Conservation (phyloP, 2,329 filamentous ascomycete genomes). For the Fusarium sublunatum region DNA sequence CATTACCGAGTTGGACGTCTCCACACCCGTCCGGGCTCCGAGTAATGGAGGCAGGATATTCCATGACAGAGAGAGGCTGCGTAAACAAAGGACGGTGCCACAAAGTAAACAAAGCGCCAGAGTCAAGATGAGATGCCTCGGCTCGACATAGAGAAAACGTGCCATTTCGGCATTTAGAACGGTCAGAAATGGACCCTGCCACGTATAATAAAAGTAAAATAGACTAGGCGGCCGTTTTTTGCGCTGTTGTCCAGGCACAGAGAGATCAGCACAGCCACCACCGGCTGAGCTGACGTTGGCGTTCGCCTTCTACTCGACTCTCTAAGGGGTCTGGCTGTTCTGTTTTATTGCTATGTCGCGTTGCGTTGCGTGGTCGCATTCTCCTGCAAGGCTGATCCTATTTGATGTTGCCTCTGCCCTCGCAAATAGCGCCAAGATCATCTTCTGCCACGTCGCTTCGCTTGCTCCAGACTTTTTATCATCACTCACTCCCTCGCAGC, state of each 20-base stretch:
- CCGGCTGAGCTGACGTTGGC: conserved; percentile 46
- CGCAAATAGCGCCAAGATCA: neutral
- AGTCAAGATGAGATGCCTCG: conserved; percentile 1
- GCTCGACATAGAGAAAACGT: neutral
- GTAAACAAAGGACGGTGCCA: conserved; percentile 6
- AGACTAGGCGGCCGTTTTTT: conserved; percentile 13
- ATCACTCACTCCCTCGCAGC: neutral
- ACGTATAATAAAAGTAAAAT: conserved; percentile 14
- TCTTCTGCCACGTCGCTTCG: neutral
- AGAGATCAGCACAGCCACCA: conserved; percentile 33
- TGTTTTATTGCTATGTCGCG: neutral
- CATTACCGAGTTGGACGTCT: conserved; percentile 10
- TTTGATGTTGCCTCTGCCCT: neutral
- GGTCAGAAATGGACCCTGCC: conserved; percentile 29
- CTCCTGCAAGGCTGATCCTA: neutral
- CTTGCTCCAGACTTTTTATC: neutral
- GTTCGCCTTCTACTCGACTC: conserved; percentile 9
- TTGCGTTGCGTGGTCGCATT: neutral
- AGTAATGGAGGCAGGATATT: neutral
- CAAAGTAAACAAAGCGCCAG: neutral
- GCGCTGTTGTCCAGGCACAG: conserved; percentile 13
- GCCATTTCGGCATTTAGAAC: conserved; percentile 3
- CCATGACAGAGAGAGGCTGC: no score
- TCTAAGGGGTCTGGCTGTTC: neutral
- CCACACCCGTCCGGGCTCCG: conserved; percentile 30